phyloP scores from a whole-genome alignment of 2,329 filamentous ascomycete species.

The Zasmidium cellare region DNA sequence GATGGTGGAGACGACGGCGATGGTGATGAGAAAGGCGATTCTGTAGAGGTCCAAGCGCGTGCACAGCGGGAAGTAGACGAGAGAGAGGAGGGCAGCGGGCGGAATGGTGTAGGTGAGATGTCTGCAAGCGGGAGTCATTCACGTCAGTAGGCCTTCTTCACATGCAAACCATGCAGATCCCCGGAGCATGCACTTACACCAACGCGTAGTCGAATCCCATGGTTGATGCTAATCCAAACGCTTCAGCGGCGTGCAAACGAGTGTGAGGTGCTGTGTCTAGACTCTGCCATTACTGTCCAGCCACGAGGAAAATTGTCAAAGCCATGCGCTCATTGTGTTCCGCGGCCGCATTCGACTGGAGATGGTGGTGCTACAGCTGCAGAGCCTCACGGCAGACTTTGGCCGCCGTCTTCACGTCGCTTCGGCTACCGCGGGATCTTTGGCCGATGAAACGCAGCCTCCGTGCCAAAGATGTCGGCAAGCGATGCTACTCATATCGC shows the following conservation, averaged over 20 bases:
- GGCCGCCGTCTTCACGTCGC: neutral
- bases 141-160: conserved; percentile 7
- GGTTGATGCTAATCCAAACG: neutral
- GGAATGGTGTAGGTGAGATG: conserved; percentile 69
- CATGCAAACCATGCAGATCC: conserved; percentile 3
- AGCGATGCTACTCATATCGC: neutral
- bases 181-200: conserved; percentile 51
- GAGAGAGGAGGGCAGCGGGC: conserved; percentile 58
- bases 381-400: no score
- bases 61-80: conserved; percentile 61
- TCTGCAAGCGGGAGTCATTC: conserved; percentile 39
- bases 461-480: neutral
- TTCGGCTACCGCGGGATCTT: neutral
- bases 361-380: no score
- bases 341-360: neutral
- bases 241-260: neutral
- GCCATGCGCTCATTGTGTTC: neutral
- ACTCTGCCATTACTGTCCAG: neutral
- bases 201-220: conserved; percentile 65
- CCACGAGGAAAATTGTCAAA: neutral
- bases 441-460: neutral
- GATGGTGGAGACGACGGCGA: conserved; percentile 67
- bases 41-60: conserved; percentile 64
- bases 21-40: conserved; percentile 58
- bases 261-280: neutral